Evolutionary conservation across 768 basidiomycete genomes (phyloP), one percentile per base, ranked within the genome.

Genomic region (Dioszegia aurantiaca): DNA sequence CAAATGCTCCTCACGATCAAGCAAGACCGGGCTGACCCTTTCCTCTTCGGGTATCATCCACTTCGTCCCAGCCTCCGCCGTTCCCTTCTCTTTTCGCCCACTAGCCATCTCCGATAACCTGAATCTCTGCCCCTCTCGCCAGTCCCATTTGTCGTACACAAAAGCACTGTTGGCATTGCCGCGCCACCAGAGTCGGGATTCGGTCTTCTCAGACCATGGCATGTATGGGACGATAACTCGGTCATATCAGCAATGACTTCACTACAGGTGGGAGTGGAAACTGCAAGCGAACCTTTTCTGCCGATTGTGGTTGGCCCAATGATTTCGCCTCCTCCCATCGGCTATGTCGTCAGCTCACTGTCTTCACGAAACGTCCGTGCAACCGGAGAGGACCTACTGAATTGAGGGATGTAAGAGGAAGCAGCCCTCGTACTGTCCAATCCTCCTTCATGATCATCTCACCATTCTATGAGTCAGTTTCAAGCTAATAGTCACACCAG

Each of bases 391-490:
- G 26, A 43, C 46, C 33, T 23, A 59, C 58, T 14, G 48, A 21
- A 21, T 31, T 45, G 11, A 51, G 21, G 14, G 51, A 51, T n/a
- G 49, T 24, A 4, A 51, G 26, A 14, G 59, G 59, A 26, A 39
- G 9, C 37, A 44, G 54, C 0, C 53, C 28, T 21, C 53, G 21
- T n/a, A 60, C 44, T 3, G 43, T 24, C 43, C 28, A 37, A 33
- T 60, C 53, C 26, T 55, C 59, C 27, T 54, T 46, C 59, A 60
- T 60, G 53, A 60, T 31, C 53, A 60, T 30, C 46, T 60, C 59
- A 9, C 59, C 59, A 37, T 60, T 60, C 59, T 60, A 21, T 21
- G n/a, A 14, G 27, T 53, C 51, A 53, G 51, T 23, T 42, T 37
- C 28, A 40, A 27, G 14, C 26, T 30, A 14, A 2, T 24, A 3